phyloP scores from a whole-genome alignment of 2,329 filamentous ascomycete species.

The Aspergillus fijiensis region DNA sequence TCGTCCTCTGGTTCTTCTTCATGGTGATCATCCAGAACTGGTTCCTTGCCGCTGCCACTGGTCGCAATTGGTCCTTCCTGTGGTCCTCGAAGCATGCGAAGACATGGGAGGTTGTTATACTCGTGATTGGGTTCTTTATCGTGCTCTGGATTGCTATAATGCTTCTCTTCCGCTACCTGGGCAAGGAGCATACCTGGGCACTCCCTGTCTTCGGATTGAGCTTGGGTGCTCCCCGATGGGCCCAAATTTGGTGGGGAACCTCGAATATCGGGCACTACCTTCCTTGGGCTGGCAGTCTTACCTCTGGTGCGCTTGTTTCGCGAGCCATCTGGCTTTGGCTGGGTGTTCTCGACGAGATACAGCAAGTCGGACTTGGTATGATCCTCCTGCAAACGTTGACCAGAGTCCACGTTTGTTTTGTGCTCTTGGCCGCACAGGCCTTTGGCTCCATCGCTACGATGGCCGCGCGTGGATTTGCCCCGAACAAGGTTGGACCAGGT shows the following conservation, averaged over 20 bases:
- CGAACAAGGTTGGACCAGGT: constrained; percentile 2
- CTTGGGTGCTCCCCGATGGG: constrained; percentile 1
- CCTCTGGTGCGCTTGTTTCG: neutral
- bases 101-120: neutral
- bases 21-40: constrained; percentile 8
- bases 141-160: neutral
- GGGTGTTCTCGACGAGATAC: constrained; percentile 3
- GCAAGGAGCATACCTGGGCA: constrained; percentile 6
- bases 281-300: constrained; percentile 1
- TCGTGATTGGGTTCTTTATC: neutral
- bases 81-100: constrained; percentile 5
- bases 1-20: constrained; percentile 7
- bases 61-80: constrained; percentile 8
- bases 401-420: constrained; percentile 5
- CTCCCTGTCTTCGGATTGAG: constrained; percentile 5
- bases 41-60: constrained; percentile 1
- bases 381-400: constrained; percentile 8
- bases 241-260: constrained; percentile 6
- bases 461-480: constrained; percentile 2
- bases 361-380: constrained; percentile 6
- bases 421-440: neutral
- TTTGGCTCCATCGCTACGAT: constrained; percentile 6
- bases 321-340: constrained; percentile 5
- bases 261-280: constrained; percentile 4
- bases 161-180: neutral